phyloP scores from a whole-genome alignment of 768 basidiomycete species.

The Pleurotus giganteus region DNA sequence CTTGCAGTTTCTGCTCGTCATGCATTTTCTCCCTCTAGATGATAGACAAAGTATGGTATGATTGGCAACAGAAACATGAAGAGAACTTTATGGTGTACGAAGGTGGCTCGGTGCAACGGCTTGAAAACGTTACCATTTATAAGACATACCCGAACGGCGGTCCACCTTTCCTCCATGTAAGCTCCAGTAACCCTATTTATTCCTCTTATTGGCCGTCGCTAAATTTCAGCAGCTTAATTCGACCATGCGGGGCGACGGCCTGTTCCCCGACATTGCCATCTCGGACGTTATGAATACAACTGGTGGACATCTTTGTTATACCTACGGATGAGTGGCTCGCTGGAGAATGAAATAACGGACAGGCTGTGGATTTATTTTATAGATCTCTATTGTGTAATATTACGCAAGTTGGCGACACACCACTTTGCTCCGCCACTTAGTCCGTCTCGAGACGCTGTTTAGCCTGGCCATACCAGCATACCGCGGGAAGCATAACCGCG shows the following conservation, averaged over 20 bases:
- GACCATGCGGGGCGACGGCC: neutral
- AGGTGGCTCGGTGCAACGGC: neutral
- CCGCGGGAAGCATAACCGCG: too few relatives aligned
- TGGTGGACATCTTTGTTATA: neutral
- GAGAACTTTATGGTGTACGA: neutral
- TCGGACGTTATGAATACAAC: neutral
- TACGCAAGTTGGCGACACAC: too few relatives aligned
- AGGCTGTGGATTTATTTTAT: too few relatives aligned
- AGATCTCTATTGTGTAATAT: too few relatives aligned
- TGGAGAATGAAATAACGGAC: too few relatives aligned
- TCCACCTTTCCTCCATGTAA: neutral
- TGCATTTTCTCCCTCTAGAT: neutral
- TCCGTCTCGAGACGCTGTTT: too few relatives aligned
- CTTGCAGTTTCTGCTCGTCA: neutral
- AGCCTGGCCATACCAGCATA: too few relatives aligned
- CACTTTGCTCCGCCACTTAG: too few relatives aligned
- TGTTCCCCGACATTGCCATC: neutral
- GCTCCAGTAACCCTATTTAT: neutral
- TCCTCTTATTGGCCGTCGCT: too few relatives aligned
- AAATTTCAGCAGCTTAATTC: neutral
- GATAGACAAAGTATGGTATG: conserved; percentile 1
- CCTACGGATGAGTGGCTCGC: neutral
- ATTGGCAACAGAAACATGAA: neutral
- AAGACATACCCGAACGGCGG: neutral
- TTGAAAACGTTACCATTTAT: neutral